Base-by-base conservation (phyloP, 2,329 filamentous ascomycete genomes). In the Clarireedia paspali region DNA sequence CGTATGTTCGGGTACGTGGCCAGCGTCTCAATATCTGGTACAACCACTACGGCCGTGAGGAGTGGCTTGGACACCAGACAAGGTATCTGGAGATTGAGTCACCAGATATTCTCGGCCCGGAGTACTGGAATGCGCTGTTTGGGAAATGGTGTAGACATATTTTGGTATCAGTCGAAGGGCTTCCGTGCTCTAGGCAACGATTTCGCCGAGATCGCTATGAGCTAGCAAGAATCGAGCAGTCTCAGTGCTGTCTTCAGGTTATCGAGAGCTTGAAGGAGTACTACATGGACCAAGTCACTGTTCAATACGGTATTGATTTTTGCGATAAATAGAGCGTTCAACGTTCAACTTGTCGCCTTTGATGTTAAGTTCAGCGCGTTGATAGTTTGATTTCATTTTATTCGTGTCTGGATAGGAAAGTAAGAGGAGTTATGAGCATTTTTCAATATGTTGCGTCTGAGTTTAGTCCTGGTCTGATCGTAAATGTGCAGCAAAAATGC, bases 81-180 rank as follows among this genome's bases (percentile, higher is more conserved):
- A 47, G 53, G 12, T 55, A 47, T n/a, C 15, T 55, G 6, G 46
- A 55, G 4, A 55, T 55, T 6, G 46, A 55, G 12, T 36, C 53
- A 0, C 53, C 53, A 10, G 15, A 1, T 2, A 4, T 24, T 2
- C 39, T 50, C 9, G 38, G 50, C 7, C n/a, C 49, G 2, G 3
- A 20, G 2, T 55, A 50, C n/a, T 55, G 53, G 53, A 26, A 45
- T 5, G 17, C n/a, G 1, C 40, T 50, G 2, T 55, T 55, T 40
- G 17, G 6, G 4, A 40, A 7, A 5, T 55, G 53, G 53, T 55
- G 53, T 30, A 50, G 40, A 10, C 23, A 50, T 4, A 36, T n/a
- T 5, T 15, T 55, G 9, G 36, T 55, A 3, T 55, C 53, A 2
- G 23, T 55, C 4, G 2, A 12, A 12, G 2, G 17, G n/a, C 20